These are phyloP conservation scores for Metschnikowia borealis DNA, from an alignment of 805 yeast genomes.

Conservation along the genomic window DNA sequence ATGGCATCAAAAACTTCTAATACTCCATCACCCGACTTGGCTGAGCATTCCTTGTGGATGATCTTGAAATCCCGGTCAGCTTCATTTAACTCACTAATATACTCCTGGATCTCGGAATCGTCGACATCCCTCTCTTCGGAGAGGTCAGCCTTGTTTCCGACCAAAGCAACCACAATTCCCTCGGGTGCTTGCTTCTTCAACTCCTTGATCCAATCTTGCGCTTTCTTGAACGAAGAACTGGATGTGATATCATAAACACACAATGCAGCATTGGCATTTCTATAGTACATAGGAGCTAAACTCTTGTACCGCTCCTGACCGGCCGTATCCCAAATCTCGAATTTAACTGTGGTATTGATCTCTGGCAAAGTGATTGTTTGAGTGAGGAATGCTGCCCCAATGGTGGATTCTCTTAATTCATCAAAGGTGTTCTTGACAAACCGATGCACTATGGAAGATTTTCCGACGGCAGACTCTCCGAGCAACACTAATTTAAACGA, in stretches of 20 bases:
- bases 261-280: conserved; percentile 95
- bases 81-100: conserved; percentile 26
- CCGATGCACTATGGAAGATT: conserved; percentile 85
- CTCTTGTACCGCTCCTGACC: conserved; percentile 97
- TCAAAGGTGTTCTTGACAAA: conserved; percentile 95
- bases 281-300: conserved; percentile 93
- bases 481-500: conserved; percentile 85
- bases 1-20: conserved; percentile 37
- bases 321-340: conserved; percentile 96
- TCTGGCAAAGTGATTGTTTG: conserved; percentile 82
- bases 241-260: conserved; percentile 95
- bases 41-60: conserved; percentile 40
- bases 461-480: conserved; percentile 98
- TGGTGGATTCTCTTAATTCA: conserved; percentile 96
- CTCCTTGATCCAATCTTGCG: conserved; percentile 97
- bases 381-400: conserved; percentile 95
- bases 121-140: conserved; percentile 51
- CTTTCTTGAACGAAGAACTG: conserved; percentile 91
- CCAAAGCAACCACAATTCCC: conserved; percentile 86
- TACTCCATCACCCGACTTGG: conserved; percentile 43
- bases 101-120: conserved; percentile 45
- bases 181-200: conserved; percentile 93
- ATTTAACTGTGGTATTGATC: conserved; percentile 73
- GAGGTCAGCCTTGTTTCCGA: conserved; percentile 88
- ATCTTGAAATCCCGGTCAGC: conserved; percentile 19